These are phyloP conservation scores for Penicillium nordicum DNA, from an alignment of 2,329 filamentous ascomycete species.

Conservation along the genomic window DNA sequence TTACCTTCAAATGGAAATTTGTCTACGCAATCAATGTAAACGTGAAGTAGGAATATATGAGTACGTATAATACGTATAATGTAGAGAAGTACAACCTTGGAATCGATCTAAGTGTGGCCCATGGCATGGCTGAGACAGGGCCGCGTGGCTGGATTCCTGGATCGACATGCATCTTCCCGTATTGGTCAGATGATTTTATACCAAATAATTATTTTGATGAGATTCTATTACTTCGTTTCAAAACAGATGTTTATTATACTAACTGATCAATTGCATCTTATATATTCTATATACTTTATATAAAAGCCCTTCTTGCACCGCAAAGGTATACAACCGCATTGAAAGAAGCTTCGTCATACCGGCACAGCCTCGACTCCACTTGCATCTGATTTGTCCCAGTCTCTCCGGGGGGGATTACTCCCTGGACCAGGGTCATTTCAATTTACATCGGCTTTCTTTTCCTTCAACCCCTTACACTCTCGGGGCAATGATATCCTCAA, in stretches of 20 bases:
- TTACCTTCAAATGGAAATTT: not conserved
- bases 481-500: constrained; percentile 1
- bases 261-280: not conserved
- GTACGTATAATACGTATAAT: not conserved
- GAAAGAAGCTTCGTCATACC: constrained; percentile 5
- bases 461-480: not conserved
- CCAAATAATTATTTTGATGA: not conserved
- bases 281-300: no score
- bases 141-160: not conserved
- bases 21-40: not conserved
- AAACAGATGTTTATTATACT: not conserved
- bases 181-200: not conserved
- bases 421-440: not conserved
- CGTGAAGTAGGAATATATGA: no score
- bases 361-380: not conserved
- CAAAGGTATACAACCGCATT: not conserved
- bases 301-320: not conserved
- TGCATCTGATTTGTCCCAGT: not conserved
- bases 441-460: constrained; percentile 1
- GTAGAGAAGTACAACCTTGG: not conserved
- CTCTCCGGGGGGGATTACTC: not conserved
- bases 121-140: not conserved
- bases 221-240: not conserved
- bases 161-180: not conserved
- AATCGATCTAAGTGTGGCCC: no score